Conservation (phyloP, 192 early-diverging fungal genomes). For the Kappamyces sp. region DNA sequence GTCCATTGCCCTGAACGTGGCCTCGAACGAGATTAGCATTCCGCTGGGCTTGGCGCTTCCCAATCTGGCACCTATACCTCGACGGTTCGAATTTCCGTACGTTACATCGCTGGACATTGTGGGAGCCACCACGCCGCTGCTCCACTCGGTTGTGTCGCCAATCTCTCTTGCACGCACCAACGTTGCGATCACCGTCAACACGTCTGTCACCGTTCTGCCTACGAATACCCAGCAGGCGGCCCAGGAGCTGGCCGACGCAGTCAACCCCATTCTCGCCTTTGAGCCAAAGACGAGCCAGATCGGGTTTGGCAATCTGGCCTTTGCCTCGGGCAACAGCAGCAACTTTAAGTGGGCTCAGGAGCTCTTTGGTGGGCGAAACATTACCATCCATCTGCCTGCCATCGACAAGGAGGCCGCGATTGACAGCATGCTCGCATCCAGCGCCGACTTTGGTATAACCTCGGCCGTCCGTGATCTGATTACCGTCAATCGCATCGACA, state of each 20-base stretch:
- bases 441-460: constrained; percentile 16
- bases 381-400: constrained; percentile 19
- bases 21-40: constrained; percentile 4
- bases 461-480: constrained; percentile 16
- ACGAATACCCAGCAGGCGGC: constrained; percentile 32
- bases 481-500: constrained; percentile 1
- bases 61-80: constrained; percentile 2
- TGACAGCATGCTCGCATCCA: constrained; percentile 19
- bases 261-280: constrained; percentile 38
- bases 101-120: constrained; percentile 13
- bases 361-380: constrained; percentile 23
- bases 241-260: constrained; percentile 24
- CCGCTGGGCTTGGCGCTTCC: constrained; percentile 1
- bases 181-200: constrained; percentile 20
- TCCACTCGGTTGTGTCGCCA: no score
- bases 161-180: background rate
- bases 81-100: background rate
- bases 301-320: constrained; percentile 25
- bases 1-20: constrained; percentile 1
- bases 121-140: background rate
- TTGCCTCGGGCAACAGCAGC: constrained; percentile 20
- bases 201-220: constrained; percentile 20
- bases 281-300: constrained; percentile 19
- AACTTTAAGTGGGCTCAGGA: constrained; percentile 29
- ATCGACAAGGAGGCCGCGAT: constrained; percentile 16